Conservation (phyloP, 371 early-diverging fungal species). For the Actinomucor elegans region DNA sequence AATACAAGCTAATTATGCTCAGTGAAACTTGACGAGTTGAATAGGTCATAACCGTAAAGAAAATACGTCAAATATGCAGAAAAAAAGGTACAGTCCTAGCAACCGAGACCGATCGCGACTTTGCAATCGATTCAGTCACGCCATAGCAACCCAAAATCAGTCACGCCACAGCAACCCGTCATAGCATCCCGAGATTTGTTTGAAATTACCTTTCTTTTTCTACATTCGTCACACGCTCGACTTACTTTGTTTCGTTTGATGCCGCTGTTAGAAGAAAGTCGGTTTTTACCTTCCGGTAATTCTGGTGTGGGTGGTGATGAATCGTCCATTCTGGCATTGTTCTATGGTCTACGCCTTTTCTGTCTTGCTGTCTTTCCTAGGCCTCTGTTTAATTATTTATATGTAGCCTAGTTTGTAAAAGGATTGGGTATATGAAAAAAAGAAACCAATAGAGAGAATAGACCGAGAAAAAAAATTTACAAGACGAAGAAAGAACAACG, state of each 20-base stretch:
- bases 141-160: background rate
- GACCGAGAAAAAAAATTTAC: background rate
- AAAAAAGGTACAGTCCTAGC: conserved; percentile 4
- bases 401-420: background rate
- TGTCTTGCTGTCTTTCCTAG: background rate
- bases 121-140: background rate
- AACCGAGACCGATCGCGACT: no score
- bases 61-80: background rate
- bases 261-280: conserved; percentile 22
- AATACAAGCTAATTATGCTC: conserved; percentile 10
- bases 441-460: no score
- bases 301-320: conserved; percentile 32
- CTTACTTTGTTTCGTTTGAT: conserved; percentile 45
- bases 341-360: background rate
- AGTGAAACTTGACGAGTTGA: conserved; percentile 42
- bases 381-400: background rate
- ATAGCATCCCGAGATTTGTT: no score
- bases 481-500: background rate
- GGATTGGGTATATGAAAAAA: background rate
- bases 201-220: conserved; percentile 46
- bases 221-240: conserved; percentile 50
- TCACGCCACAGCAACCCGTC: background rate
- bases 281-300: conserved; percentile 29
- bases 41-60: no score
- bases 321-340: conserved; percentile 40